Base-by-base conservation (phyloP, 495 filamentous ascomycete species). In the Lophiostoma macrostomum region DNA sequence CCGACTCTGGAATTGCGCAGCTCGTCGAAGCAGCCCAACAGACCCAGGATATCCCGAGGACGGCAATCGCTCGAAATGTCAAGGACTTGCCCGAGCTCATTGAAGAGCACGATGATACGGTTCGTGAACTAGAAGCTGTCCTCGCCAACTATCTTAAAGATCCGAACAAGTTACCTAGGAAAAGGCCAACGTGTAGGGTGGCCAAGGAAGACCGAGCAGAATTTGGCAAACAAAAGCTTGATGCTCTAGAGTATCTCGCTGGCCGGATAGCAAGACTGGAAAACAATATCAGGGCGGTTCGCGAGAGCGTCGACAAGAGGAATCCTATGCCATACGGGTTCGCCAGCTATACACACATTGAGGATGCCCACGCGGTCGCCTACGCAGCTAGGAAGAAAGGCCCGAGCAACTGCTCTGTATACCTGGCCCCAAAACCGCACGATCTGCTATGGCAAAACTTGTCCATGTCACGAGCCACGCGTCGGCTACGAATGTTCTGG, bases 401-500 rank as follows among this genome's bases (percentile, higher is more conserved):
- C 52, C 87, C 86, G 4, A 76, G 86, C 39, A 90, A 90, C 2
- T 85, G 89, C 0, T 84, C 75, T 0, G 78, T 96, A 45, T 71
- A 71, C 10, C 76, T 96, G 5, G 90, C 93, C 11, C 90, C 93
- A 6, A 79, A 82, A 58, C 90, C 93, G 18, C 86, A 86, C 61
- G 91, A 96, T 66, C 77, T 97, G 20, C 95, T 97, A 55, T 97
- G 91, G 91, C 85, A 90, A 56, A 97, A 97, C 62, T 77, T 96
- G 63, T 77, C 78, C 14, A 74, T 94, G 53, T 76, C 74, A 14
- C 80, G 83, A 40, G 64, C 75, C 12, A 72, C 79, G 7, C 81
- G 90, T 50, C 71, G 77, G 41, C 86, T 81, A 73, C 86, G 84
- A 61, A 74, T 82, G 19, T 74, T 93, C 38, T 76, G 85, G 51